Conservation (phyloP, 106 monocot genomes). For the Hemerocallis citrina region DNA sequence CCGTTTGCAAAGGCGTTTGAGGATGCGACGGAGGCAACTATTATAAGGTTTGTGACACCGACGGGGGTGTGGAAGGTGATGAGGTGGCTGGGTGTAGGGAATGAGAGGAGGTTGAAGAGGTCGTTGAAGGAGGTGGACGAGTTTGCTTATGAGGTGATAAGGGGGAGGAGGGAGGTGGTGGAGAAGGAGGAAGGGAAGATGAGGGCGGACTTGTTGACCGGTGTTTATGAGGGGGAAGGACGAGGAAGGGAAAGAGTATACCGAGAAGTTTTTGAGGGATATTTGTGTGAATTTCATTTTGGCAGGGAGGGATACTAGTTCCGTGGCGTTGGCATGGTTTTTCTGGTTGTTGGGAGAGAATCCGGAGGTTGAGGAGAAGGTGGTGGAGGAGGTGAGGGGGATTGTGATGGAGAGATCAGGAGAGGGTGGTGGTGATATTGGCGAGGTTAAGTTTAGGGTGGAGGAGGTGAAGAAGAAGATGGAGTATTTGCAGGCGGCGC, state of each 20-base stretch:
- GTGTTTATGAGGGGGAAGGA: conserved; percentile 60
- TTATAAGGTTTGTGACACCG: conserved; percentile 66
- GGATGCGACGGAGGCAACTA: conserved; percentile 84
- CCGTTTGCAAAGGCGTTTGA: conserved; percentile 90
- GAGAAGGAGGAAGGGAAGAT: background rate
- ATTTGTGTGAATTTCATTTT: conserved; percentile 95
- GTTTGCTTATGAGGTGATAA: conserved; percentile 78
- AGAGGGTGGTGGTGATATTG: background rate
- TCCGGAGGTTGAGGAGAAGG: conserved; percentile 33
- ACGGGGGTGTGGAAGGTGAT: conserved; percentile 61
- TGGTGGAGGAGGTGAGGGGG: conserved; percentile 34
- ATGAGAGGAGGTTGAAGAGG: conserved; percentile 37
- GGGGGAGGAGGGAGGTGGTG: conserved; percentile 57
- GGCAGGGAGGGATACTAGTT: conserved; percentile 95
- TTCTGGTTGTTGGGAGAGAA: conserved; percentile 50
- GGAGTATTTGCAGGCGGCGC: conserved; percentile 91
- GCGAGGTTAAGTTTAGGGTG: conserved; percentile 35
- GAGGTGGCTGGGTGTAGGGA: conserved; percentile 33
- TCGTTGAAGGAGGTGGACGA: conserved; percentile 52
- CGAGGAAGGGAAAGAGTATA: conserved; percentile 44
- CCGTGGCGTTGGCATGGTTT: conserved; percentile 96
- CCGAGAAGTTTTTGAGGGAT: conserved; percentile 83
- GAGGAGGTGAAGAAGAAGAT: conserved; percentile 92
- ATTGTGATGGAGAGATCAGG: conserved; percentile 31
- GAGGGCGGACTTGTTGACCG: conserved; percentile 60